Evolutionary conservation across 192 early-diverging fungal genomes (phyloP).

Genomic region (Coemansia sp.): DNA sequence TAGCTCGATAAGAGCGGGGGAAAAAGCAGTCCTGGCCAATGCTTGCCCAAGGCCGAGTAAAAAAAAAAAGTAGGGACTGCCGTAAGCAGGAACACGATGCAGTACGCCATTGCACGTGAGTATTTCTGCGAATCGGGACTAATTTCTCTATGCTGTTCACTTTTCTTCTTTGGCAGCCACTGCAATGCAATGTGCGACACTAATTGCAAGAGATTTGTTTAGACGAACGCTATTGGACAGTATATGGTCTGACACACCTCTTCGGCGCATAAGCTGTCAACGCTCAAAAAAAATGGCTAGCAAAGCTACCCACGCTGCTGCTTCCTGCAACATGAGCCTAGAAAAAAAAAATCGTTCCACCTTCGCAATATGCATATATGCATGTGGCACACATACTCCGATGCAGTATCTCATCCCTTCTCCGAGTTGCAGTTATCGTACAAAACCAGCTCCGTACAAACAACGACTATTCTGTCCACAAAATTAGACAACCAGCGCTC

Average conservation of each 20-base stretch:
- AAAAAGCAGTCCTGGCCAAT: slow-evolving; percentile 4
- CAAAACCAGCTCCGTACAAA: too few relatives aligned
- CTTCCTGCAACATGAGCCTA: background rate
- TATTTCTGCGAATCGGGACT: slow-evolving; percentile 4
- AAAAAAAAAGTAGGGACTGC: background rate
- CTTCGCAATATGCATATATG: background rate
- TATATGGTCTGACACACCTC: background rate
- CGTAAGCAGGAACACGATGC: background rate
- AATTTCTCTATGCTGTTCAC: background rate
- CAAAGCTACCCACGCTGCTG: background rate
- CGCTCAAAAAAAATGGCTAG: background rate
- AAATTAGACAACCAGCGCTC: background rate
- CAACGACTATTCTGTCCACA: background rate
- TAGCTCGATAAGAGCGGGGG: background rate
- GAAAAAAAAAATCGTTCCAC: background rate
- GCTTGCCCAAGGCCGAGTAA: background rate
- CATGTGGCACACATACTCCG: background rate
- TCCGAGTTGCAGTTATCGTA: too few relatives aligned
- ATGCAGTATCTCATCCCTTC: background rate
- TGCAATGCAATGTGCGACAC: background rate
- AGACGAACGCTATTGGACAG: too few relatives aligned
- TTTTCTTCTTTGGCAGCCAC: background rate
- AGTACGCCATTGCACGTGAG: background rate
- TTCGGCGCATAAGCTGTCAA: background rate
- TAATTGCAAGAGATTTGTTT: background rate